Base-by-base conservation (phyloP, 208 protist species). In the Angomonas ambiguus region DNA sequence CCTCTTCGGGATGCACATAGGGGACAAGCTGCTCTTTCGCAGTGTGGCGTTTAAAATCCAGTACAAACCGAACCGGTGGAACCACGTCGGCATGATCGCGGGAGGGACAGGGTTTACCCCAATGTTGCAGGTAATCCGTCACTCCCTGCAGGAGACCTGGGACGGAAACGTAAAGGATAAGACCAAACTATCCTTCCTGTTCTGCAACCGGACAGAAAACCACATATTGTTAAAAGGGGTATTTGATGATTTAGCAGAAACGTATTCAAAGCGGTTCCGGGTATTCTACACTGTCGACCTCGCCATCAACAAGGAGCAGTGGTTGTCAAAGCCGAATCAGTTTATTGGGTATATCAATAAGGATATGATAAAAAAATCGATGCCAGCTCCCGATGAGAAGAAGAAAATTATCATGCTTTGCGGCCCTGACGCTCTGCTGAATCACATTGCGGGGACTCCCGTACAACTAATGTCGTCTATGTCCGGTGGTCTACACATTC, bases 51-150 rank as follows among this genome's bases (percentile, higher is more conserved):
- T 92, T 71, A 93, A 94, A 59, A 78, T 94, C 24, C 83, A 92
- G 71, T 97, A 97, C 74, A 67, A 65, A 49, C 82, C 85, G 13
- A 94, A 91, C 56, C 78, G 78, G 4, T 95, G 88, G 79, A 84
- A 85, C 33, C 82, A 96, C 62, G 80, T 97, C 11, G 92, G 91
- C 31, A 96, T 97, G 91, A 91, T 97, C 35, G 89, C 87, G 20
- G 94, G 94, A 35, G 94, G 94, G 62, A 96, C 95, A 1, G 95
- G 95, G 24, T 97, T 97, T 80, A 98, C 95, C 0, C 95, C 95
- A 1, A 97, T 97, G 83, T 64, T 97, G 31, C 95, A 98, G 68
- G 87, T 97, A 35, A 91, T 97, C 56, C 78, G 81, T 0, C 88
- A 94, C 67, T 77, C 87, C 16, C 69, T 96, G 4, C 62, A 63